These are phyloP conservation scores for Gyrodon lividus DNA, from an alignment of 768 basidiomycete genomes.

Conservation along the genomic window DNA sequence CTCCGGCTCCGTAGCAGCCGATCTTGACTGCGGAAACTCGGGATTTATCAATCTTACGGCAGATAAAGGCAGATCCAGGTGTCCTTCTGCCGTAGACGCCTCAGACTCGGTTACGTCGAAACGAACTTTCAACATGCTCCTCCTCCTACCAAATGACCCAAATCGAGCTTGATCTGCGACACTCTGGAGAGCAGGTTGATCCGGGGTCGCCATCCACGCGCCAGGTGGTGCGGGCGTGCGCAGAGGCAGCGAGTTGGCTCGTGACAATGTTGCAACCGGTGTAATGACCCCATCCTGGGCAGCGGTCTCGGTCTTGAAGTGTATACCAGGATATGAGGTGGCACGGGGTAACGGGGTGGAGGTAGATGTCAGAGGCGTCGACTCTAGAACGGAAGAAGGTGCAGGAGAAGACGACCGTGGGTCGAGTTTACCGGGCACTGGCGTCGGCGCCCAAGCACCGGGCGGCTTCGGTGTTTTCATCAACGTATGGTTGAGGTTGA, in stretches of 20 bases:
- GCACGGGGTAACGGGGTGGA: constrained; percentile 26
- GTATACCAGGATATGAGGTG: constrained; percentile 9
- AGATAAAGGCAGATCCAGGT: constrained; percentile 24
- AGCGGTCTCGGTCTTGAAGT: constrained; percentile 15
- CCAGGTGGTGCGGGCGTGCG: constrained; percentile 72
- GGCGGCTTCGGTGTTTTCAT: constrained; percentile 48
- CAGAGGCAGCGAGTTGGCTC: constrained; percentile 43
- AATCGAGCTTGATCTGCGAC: constrained; percentile 28
- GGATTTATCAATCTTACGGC: constrained; percentile 26
- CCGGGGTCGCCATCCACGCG: constrained; percentile 63
- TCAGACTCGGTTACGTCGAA: constrained; percentile 53
- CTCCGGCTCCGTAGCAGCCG: neutral
- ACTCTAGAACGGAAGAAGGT: constrained; percentile 20
- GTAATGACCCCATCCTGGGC: constrained; percentile 36
- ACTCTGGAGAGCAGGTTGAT: constrained; percentile 22
- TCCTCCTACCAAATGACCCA: constrained; percentile 40
- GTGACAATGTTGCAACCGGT: constrained; percentile 48
- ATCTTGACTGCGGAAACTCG: constrained; percentile 14
- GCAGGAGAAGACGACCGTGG: constrained; percentile 18
- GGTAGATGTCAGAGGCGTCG: constrained; percentile 24
- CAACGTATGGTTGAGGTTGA: constrained; percentile 29
- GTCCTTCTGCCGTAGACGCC: constrained; percentile 30
- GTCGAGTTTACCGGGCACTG: constrained; percentile 25
- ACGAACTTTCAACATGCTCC: constrained; percentile 68
- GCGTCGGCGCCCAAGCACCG: constrained; percentile 45